Evolutionary conservation across 2,329 filamentous ascomycete species (phyloP).

Genomic region (Ophiocordyceps camponoti-leonardi): DNA sequence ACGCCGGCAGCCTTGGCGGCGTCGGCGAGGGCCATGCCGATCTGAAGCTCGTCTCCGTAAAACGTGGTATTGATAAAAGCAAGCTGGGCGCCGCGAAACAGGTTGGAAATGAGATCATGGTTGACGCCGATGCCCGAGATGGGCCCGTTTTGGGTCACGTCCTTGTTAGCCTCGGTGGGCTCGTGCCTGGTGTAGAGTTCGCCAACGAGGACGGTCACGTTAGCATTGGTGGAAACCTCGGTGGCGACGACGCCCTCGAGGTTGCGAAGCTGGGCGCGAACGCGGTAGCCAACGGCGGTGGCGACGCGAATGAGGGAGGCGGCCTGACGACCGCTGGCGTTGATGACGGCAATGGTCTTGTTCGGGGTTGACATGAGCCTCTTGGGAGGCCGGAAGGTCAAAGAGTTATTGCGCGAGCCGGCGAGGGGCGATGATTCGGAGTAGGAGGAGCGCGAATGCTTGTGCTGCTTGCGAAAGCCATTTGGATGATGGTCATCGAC

Average conservation of each 20-base stretch:
- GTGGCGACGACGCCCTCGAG: slow-evolving; percentile 74
- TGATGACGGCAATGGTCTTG: slow-evolving; percentile 87
- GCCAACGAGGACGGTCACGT: slow-evolving; percentile 49
- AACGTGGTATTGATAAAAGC: slow-evolving; percentile 98
- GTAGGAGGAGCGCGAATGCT: slow-evolving; percentile 45
- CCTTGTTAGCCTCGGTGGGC: slow-evolving; percentile 30
- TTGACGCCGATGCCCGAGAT: slow-evolving; percentile 53
- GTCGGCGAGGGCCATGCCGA: slow-evolving; percentile 76
- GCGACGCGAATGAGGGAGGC: slow-evolving; percentile 90
- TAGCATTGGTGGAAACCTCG: slow-evolving; percentile 67
- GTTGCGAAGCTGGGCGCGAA: slow-evolving; percentile 81
- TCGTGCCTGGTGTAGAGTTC: slow-evolving; percentile 42
- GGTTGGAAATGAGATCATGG: slow-evolving; percentile 50
- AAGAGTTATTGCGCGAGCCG: slow-evolving; percentile 37
- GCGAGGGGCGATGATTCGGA: slow-evolving; percentile 40
- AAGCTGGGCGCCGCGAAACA: slow-evolving; percentile 71
- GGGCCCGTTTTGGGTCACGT: slow-evolving; percentile 51
- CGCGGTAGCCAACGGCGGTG: slow-evolving; percentile 81
- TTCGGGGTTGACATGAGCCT: slow-evolving; percentile 40
- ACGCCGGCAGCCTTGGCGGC: slow-evolving; percentile 73
- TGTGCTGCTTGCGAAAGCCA: slow-evolving; percentile 29
- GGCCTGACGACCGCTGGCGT: slow-evolving; percentile 87
- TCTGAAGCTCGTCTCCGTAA: slow-evolving; percentile 84
- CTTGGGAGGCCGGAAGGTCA: slow-evolving; percentile 43
- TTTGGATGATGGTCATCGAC: slow-evolving; percentile 18